phyloP scores from a whole-genome alignment of 2,329 filamentous ascomycete genomes.

The Epichloe aotearoae region DNA sequence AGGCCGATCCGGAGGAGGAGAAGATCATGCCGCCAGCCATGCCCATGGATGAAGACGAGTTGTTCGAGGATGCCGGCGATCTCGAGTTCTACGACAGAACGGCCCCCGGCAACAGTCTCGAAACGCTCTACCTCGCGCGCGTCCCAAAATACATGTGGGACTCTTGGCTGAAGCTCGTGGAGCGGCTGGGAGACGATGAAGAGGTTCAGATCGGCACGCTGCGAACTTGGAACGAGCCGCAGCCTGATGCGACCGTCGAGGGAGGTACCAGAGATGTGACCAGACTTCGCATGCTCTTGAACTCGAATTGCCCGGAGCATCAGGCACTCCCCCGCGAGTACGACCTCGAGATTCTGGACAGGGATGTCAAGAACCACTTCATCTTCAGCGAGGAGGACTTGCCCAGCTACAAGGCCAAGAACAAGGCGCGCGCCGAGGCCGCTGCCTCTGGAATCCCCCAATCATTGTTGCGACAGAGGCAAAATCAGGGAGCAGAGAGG shows the following conservation, averaged over 20 bases:
- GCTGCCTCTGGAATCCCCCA: slow-evolving; percentile 45
- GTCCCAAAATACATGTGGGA: slow-evolving; percentile 73
- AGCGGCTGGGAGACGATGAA: slow-evolving; percentile 61
- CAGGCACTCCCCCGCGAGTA: slow-evolving; percentile 80
- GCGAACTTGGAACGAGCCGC: slow-evolving; percentile 40
- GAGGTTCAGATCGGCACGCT: slow-evolving; percentile 73
- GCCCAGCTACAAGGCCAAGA: slow-evolving; percentile 37
- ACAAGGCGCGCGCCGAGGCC: slow-evolving; percentile 41
- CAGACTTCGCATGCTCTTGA: slow-evolving; percentile 51
- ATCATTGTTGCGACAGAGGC: slow-evolving; percentile 35
- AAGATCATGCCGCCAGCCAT: slow-evolving; percentile 21
- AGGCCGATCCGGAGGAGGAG: slow-evolving; percentile 37
- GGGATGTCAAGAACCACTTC: slow-evolving; percentile 68
- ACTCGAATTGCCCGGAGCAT: slow-evolving; percentile 51
- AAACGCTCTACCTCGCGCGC: slow-evolving; percentile 56
- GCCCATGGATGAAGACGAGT: slow-evolving; percentile 48
- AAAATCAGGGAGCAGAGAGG: slow-evolving; percentile 6
- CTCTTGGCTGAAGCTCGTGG: slow-evolving; percentile 45
- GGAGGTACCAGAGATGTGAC: slow-evolving; percentile 18
- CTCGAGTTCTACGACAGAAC: slow-evolving; percentile 41
- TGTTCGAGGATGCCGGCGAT: slow-evolving; percentile 48
- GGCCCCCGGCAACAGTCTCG: slow-evolving; percentile 23
- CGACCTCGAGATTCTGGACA: slow-evolving; percentile 54
- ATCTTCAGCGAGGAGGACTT: slow-evolving; percentile 91
- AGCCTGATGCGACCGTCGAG: slow-evolving; percentile 38